Conservation (phyloP, 2,329 filamentous ascomycete species). For the Diaporthe humulicola region DNA sequence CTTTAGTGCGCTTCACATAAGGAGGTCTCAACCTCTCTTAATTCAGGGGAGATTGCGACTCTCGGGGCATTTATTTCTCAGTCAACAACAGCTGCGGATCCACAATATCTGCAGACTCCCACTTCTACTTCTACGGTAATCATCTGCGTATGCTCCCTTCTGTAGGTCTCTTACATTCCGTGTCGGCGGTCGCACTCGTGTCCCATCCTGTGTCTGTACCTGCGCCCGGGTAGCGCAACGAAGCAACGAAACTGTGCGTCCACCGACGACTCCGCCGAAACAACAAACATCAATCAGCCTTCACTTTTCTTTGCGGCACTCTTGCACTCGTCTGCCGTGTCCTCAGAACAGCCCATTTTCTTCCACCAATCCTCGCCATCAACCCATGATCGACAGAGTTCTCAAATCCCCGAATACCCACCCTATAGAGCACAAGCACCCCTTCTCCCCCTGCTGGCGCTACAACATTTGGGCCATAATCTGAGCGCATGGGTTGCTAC, state of each 20-base stretch:
- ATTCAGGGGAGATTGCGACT: conserved; percentile 33
- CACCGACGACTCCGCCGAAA: background rate
- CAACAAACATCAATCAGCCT: background rate
- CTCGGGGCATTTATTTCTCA: conserved; percentile 9
- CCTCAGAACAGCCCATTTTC: background rate
- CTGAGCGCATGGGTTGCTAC: background rate
- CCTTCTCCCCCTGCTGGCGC: conserved; percentile 12
- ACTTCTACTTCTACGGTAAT: too few relatives aligned
- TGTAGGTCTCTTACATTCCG: background rate
- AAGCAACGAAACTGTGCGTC: background rate
- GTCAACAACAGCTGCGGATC: conserved; percentile 2
- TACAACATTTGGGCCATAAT: conserved; percentile 11
- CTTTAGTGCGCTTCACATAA: conserved; percentile 32
- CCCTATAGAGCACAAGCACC: conserved; percentile 9
- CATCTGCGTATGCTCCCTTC: background rate
- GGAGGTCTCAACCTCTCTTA: conserved; percentile 21
- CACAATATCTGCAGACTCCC: conserved; percentile 8
- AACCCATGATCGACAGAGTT: background rate
- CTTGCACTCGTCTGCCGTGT: background rate
- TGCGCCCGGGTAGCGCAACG: background rate
- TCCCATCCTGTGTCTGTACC: background rate
- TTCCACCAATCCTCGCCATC: conserved; percentile 13
- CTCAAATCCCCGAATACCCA: conserved; percentile 3
- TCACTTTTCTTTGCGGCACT: background rate
- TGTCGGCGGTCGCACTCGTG: background rate